These are phyloP conservation scores for Biscutella laevigata DNA, from an alignment of 441 rosid genomes.

Conservation along the genomic window DNA sequence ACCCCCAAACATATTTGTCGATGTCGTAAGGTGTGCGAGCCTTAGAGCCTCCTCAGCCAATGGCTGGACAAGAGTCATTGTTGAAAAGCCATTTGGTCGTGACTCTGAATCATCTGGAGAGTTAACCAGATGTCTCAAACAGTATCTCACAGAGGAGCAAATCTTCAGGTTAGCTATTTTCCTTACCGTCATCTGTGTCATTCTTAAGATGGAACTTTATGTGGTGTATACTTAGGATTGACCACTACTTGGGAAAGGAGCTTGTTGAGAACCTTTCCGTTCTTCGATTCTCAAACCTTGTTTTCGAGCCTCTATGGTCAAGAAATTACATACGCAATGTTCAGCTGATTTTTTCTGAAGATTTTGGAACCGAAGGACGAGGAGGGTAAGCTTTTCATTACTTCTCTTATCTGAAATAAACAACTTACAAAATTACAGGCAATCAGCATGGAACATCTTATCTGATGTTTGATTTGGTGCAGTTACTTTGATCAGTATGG, in stretches of 20 bases:
- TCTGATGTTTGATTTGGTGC: neutral
- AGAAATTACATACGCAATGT: conserved; percentile 80
- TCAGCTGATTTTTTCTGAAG: conserved; percentile 87
- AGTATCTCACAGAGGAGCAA: conserved; percentile 72
- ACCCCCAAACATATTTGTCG: conserved; percentile 80
- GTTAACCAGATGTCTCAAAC: conserved; percentile 66
- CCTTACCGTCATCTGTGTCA: neutral
- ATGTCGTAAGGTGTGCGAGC: conserved; percentile 74
- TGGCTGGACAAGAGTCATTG: conserved; percentile 92
- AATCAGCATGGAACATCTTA: conserved; percentile 2
- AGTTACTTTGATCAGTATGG: conserved; percentile 90
- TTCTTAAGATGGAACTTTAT: neutral
- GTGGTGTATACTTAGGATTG: conserved; percentile 42
- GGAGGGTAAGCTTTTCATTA: conserved; percentile 56
- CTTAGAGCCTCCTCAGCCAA: conserved; percentile 48
- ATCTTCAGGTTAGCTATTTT: conserved; percentile 59
- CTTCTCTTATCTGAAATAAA: neutral
- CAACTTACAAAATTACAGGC: neutral
- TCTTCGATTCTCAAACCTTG: conserved; percentile 87
- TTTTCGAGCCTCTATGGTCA: conserved; percentile 88
- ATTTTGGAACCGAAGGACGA: conserved; percentile 86
- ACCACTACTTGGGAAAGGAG: conserved; percentile 91
- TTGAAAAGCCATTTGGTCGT: conserved; percentile 91
- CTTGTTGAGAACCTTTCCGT: conserved; percentile 84
- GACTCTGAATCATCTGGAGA: conserved; percentile 71